Evolutionary conservation across 148 eudicot species (phyloP).

Genomic region (Limonium bicolor): DNA sequence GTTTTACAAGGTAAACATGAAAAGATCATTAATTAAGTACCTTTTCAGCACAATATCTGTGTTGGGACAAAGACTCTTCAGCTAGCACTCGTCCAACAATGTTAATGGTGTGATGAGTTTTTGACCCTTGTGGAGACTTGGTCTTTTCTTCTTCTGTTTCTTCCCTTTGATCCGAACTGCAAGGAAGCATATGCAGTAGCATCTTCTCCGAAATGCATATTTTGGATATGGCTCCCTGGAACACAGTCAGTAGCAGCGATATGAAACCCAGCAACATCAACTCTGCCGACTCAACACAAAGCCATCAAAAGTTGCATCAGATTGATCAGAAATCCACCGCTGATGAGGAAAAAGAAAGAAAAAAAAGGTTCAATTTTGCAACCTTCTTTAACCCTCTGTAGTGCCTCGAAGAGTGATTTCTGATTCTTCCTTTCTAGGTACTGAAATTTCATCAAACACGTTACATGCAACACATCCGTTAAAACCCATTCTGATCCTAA

Average conservation of each 20-base stretch:
- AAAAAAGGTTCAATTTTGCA: background rate
- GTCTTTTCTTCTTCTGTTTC: background rate
- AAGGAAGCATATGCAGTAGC: slow-evolving; percentile 53
- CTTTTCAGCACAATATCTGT: slow-evolving; percentile 22
- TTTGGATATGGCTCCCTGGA: slow-evolving; percentile 46
- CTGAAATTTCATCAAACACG: slow-evolving; percentile 15
- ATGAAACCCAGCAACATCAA: slow-evolving; percentile 96
- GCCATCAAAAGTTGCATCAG: background rate
- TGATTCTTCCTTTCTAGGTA: slow-evolving; percentile 52
- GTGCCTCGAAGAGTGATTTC: slow-evolving; percentile 66
- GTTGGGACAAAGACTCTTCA: slow-evolving; percentile 14
- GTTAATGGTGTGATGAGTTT: slow-evolving; percentile 8
- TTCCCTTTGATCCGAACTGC: slow-evolving; percentile 13
- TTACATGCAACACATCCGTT: background rate
- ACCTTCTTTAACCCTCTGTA: slow-evolving; percentile 93
- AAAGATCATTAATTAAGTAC: slow-evolving; percentile 4
- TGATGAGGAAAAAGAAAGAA: background rate
- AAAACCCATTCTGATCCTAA: no score
- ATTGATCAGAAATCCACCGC: background rate
- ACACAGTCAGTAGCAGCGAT: slow-evolving; percentile 71
- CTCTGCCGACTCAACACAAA: slow-evolving; percentile 25
- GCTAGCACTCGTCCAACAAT: slow-evolving; percentile 19
- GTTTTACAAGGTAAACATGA: background rate
- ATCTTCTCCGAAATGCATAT: slow-evolving; percentile 40
- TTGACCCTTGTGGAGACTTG: background rate